Evolutionary conservation across 2,329 filamentous ascomycete genomes (phyloP), one percentile per base, ranked within the genome.

Genomic region (Ophiocordyceps camponoti-floridani): DNA sequence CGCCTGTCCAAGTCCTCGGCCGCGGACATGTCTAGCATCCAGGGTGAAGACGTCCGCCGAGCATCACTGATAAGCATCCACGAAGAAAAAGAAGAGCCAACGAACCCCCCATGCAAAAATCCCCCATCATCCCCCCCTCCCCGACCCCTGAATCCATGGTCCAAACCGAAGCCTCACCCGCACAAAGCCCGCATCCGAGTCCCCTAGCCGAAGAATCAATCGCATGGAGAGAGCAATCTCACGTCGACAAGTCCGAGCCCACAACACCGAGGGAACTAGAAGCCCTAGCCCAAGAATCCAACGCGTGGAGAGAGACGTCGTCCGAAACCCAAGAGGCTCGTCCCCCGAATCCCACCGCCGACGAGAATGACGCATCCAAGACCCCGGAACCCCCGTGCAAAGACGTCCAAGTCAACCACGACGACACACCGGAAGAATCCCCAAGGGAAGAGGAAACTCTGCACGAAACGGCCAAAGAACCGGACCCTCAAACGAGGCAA

Each of bases 1-100:
- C 52, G 52, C 16, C 16, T 27, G 23, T 40, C 41, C 27, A 19
- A n/a, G 2, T 41, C 44, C 12, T 40, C 41, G 3, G 35, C 41
- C 41, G 44, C 16, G 4, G 41, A 13, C n/a, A n/a, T n/a, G n/a
- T 11, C 5, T 30, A 14, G 5, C 19, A 6, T 14, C 18, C 14
- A 8, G 14, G 4, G 35, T 9, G n/a, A 38, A 4, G 4, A 16
- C n/a, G 14, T 4, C 4, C n/a, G 7, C 18, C 19, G 30, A 41
- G 12, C 33, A 14, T 14, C 28, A 35, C 5, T 14, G 35, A 38
- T 9, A n/a, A 38, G 35, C n/a, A n/a, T n/a, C n/a, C n/a, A n/a
- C n/a, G n/a, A n/a, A n/a, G n/a, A n/a, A n/a, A n/a, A n/a, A n/a
- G n/a, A n/a, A n/a, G n/a, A n/a, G n/a, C n/a, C n/a, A n/a, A n/a